Evolutionary conservation across 2,329 filamentous ascomycete species (phyloP).

Genomic region (Cryphonectria naterciae): DNA sequence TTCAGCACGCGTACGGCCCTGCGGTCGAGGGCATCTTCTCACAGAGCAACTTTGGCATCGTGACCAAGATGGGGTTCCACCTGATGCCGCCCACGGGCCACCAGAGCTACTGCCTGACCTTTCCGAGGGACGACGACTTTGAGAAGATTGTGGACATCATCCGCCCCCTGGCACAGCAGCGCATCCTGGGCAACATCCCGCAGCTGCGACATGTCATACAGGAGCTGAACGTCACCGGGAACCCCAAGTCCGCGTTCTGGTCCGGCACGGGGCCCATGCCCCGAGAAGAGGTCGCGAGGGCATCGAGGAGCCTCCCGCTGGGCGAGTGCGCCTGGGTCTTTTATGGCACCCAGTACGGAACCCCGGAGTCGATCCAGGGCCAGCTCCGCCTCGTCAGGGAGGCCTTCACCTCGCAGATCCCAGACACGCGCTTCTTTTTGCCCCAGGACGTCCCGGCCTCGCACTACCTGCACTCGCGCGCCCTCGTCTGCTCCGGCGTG

Average conservation of each 20-base stretch:
- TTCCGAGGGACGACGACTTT: conserved; percentile 43
- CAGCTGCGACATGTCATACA: conserved; percentile 49
- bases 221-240: conserved; percentile 49
- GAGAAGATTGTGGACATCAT: conserved; percentile 43
- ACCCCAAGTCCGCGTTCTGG: conserved; percentile 40
- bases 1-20: conserved; percentile 46
- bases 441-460: conserved; percentile 42
- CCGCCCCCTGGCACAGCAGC: conserved; percentile 41
- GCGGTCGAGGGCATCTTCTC: conserved; percentile 52
- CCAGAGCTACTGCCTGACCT: conserved; percentile 46
- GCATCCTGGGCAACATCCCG: conserved; percentile 53
- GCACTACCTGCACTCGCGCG: conserved; percentile 43
- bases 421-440: conserved; percentile 40
- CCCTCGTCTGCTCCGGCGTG: conserved; percentile 42
- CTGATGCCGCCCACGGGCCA: conserved; percentile 43
- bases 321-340: conserved; percentile 52
- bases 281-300: conserved; percentile 37
- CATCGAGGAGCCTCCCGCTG: conserved; percentile 43
- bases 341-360: conserved; percentile 46
- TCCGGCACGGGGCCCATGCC: conserved; percentile 36
- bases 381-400: conserved; percentile 39
- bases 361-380: conserved; percentile 34
- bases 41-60: conserved; percentile 56
- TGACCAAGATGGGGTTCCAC: conserved; percentile 58
- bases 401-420: conserved; percentile 38